phyloP scores from a whole-genome alignment of 2,329 filamentous ascomycete genomes.

The Tolypocladium amazonense region DNA sequence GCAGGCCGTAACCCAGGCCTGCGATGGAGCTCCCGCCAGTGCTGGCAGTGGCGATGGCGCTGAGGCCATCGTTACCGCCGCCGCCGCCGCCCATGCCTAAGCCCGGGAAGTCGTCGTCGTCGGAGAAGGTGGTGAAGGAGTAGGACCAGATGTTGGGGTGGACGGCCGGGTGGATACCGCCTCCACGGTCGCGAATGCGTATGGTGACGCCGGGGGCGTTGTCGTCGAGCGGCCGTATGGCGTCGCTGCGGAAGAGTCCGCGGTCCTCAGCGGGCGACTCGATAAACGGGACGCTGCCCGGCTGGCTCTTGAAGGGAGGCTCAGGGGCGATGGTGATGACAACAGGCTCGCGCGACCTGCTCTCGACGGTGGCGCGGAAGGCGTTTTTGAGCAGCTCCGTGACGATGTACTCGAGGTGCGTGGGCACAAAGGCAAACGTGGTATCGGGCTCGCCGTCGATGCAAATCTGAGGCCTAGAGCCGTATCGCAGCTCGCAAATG shows the following conservation, averaged over 20 bases:
- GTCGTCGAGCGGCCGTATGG: conserved; percentile 49
- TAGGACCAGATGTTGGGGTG: conserved; percentile 91
- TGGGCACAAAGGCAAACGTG: conserved; percentile 88
- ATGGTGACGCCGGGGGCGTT: conserved; percentile 82
- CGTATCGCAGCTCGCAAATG: conserved; percentile 94
- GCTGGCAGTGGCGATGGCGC: conserved; percentile 61
- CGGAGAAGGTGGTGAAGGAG: conserved; percentile 89
- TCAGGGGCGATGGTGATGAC: conserved; percentile 84
- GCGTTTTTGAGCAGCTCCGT: conserved; percentile 96
- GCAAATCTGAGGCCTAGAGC: conserved; percentile 67
- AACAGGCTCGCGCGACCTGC: conserved; percentile 68
- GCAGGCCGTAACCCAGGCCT: conserved; percentile 84
- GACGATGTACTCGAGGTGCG: conserved; percentile 94
- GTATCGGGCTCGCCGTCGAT: conserved; percentile 81
- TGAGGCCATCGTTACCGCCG: conserved; percentile 46
- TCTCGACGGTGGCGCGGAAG: conserved; percentile 87
- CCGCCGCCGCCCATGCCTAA: conserved; percentile 13
- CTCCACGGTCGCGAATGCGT: conserved; percentile 88
- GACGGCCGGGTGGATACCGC: conserved; percentile 78
- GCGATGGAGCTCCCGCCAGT: conserved; percentile 76
- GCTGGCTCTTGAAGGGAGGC: conserved; percentile 26
- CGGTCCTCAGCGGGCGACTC: conserved; percentile 24
- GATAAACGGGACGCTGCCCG: conserved; percentile 14
- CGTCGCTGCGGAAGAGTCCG: conserved; percentile 30
- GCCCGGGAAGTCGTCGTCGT: conserved; percentile 33